phyloP scores from a whole-genome alignment of 352 stramenopile genomes.

The Blastocystis sp. region DNA sequence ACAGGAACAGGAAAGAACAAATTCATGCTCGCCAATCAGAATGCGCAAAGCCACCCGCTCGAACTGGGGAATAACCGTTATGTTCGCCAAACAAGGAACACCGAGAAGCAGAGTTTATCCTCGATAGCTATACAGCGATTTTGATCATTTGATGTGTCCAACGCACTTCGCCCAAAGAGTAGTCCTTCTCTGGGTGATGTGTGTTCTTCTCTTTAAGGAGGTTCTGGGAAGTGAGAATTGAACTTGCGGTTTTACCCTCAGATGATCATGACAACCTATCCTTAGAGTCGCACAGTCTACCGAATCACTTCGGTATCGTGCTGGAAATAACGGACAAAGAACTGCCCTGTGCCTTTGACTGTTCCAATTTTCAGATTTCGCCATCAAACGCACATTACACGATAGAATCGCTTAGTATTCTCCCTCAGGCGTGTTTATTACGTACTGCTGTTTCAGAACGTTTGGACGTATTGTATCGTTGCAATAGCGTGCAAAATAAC shows the following conservation, averaged over 20 bases:
- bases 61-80: background rate
- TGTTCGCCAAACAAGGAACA: background rate
- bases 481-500: background rate
- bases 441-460: background rate
- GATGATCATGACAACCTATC: background rate
- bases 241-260: background rate
- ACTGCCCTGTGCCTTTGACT: conserved; percentile 42
- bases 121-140: no score
- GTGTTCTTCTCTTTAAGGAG: background rate
- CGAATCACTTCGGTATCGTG: background rate
- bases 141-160: no score
- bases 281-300: background rate
- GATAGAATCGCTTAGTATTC: background rate
- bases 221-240: background rate
- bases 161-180: background rate
- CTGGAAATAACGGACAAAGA: background rate
- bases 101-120: no score
- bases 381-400: background rate
- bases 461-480: background rate
- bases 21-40: background rate
- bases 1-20: no score
- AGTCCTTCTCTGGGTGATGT: background rate
- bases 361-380: conserved; percentile 14
- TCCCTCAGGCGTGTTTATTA: background rate
- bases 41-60: background rate